Base-by-base conservation (phyloP, 1,139 yeast species). In the Hansenula lynferdii region DNA sequence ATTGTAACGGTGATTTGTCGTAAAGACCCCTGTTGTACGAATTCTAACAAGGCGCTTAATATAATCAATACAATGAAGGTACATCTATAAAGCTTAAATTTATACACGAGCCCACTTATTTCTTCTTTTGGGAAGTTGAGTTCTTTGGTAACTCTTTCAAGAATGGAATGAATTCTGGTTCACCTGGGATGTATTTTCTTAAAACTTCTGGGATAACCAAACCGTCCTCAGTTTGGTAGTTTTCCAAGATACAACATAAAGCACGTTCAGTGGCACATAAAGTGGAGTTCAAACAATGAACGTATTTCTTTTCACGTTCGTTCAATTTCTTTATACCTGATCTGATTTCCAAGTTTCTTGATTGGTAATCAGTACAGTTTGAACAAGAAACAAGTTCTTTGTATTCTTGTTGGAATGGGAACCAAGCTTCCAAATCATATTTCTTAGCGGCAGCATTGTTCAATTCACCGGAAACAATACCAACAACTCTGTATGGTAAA, bases 361-460 rank as follows among this genome's bases (percentile, higher is more conserved):
- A 85, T 72, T 92, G 99, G 70, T 92, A 92, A 69, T 92, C 99
- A 43, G 98, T 94, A 78, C 99, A 92, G 77, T 92, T 92, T 45
- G 97, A 90, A 72, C 97, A 92, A 20, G 97, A 87, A 44, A 94
- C 98, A 57, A 92, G 79, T 72, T 92, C 99, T 72, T 94, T 94
- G 72, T 86, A 94, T 69, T 94, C 98, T 65, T 89, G 77, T 75
- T 92, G 98, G 85, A 75, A 92, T 60, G 99, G 99, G 95, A 92
- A 94, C 99, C 99, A 92, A 35, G 99, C 99, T 73, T 92, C 99
- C 61, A 92, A 76, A 69, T 92, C 99, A 72, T 83, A 92, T 69
- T 92, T 92, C 75, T 92, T 92, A 51, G 98, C 97, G 45, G 98
- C 98, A 41, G 99, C 97, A 56, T 94, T 92, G 76, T 94, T 94